These are phyloP conservation scores for Pleurotus platypus DNA, from an alignment of 768 basidiomycete species.

Conservation along the genomic window DNA sequence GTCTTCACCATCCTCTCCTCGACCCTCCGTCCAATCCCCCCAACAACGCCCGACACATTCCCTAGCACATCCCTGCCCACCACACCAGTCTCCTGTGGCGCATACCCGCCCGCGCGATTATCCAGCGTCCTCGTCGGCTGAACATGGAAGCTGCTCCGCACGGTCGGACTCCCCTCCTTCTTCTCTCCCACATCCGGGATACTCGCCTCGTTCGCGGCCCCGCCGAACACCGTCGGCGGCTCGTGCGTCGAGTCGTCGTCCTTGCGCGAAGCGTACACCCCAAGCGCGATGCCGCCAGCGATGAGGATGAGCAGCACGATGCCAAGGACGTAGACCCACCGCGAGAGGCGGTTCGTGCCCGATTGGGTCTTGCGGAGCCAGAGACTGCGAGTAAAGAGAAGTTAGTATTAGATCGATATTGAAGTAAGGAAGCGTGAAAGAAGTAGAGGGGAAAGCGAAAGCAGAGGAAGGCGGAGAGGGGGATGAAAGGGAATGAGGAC, in stretches of 20 bases:
- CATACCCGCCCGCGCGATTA: neutral
- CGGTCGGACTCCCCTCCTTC: neutral
- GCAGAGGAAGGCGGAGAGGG: neutral
- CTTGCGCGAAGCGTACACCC: constrained; percentile 55
- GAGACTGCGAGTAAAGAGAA: constrained; percentile 29
- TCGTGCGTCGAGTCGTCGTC: constrained; percentile 33
- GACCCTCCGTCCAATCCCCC: too few species aligned
- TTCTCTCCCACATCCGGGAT: neutral
- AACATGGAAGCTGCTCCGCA: neutral
- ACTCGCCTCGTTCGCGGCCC: constrained; percentile 44
- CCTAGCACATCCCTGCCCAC: too few species aligned
- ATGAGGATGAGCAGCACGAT: constrained; percentile 52
- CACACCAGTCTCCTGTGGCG: neutral
- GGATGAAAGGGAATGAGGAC: neutral
- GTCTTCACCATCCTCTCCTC: too few species aligned
- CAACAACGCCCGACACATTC: too few species aligned
- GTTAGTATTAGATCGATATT: neutral
- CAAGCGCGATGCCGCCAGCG: constrained; percentile 55
- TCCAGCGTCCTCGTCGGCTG: constrained; percentile 3
- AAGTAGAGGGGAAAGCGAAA: neutral
- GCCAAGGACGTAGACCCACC: constrained; percentile 73
- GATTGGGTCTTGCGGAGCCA: constrained; percentile 68
- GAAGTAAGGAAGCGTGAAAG: neutral
- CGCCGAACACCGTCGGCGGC: constrained; percentile 62
- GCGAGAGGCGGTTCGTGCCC: constrained; percentile 47